Conservation (phyloP, 129 eudicot species). For the Pittosporum tobira region DNA sequence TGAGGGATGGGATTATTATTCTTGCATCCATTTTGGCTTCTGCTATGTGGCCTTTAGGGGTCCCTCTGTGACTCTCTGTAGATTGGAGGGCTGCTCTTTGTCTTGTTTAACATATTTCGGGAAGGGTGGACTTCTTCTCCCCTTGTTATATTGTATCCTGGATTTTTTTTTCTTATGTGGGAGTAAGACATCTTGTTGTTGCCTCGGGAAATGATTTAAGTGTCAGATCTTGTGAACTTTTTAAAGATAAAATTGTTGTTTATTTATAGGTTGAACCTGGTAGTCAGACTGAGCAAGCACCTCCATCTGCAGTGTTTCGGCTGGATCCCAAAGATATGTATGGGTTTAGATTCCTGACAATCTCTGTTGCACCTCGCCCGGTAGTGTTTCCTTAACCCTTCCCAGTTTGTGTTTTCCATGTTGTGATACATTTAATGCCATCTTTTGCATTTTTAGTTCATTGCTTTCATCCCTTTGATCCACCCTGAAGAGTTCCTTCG, state of each 20-base stretch:
- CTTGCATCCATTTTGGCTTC: no score
- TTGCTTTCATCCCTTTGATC: background rate
- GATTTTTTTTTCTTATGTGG: conserved; percentile 6
- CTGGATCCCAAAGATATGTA: conserved; percentile 62
- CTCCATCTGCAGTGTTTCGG: conserved; percentile 90
- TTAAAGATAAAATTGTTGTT: conserved; percentile 9
- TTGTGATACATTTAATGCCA: background rate
- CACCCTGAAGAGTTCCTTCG: no score
- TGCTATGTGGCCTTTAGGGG: no score
- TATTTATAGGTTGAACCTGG: conserved; percentile 86
- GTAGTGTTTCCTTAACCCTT: conserved; percentile 31
- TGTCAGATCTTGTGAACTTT: conserved; percentile 7
- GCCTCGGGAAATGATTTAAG: conserved; percentile 5
- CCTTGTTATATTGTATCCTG: no score
- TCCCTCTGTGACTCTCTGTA: no score
- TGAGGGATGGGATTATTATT: no score
- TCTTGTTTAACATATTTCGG: no score
- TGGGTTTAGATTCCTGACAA: conserved; percentile 83
- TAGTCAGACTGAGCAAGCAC: conserved; percentile 94
- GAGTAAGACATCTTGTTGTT: background rate
- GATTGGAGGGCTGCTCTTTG: no score
- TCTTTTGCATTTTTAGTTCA: background rate
- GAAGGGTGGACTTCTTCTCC: no score
- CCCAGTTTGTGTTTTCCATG: conserved; percentile 11
- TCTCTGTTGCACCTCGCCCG: conserved; percentile 97